These are phyloP conservation scores for Bertia moriformis DNA, from an alignment of 2,329 filamentous ascomycete genomes.

Conservation along the genomic window DNA sequence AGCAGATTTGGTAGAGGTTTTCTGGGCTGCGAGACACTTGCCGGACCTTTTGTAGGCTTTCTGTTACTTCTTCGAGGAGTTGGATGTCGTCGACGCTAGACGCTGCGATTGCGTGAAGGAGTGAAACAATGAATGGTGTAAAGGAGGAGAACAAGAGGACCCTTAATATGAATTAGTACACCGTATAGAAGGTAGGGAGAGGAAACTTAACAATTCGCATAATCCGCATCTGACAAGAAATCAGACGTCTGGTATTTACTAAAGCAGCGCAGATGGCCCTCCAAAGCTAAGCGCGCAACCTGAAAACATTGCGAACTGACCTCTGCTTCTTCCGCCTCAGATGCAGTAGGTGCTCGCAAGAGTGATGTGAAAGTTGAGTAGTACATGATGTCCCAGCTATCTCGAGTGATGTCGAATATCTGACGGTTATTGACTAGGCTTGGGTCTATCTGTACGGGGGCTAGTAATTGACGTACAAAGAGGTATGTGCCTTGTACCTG, in stretches of 20 bases:
- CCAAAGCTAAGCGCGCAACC: background rate
- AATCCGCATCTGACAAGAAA: background rate
- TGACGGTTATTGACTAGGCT: background rate
- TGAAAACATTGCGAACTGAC: background rate
- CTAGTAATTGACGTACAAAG: too few species aligned
- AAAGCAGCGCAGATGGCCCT: too few species aligned
- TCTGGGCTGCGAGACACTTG: background rate
- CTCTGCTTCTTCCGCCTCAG: background rate
- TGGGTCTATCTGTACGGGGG: background rate
- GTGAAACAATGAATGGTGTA: conserved; percentile 11
- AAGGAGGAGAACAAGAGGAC: conserved; percentile 10
- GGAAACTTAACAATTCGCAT: background rate
- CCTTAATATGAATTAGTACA: conserved; percentile 2
- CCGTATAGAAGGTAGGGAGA: background rate
- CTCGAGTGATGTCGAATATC: background rate
- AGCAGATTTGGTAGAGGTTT: background rate
- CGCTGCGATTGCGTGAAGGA: conserved; percentile 12
- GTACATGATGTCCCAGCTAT: background rate
- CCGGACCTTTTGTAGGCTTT: background rate
- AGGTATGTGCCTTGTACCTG: background rate
- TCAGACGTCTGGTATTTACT: background rate
- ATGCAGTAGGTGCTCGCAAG: background rate
- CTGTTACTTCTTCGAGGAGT: conserved; percentile 7
- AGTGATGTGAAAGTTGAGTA: background rate
- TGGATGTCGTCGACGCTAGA: conserved; percentile 6